Evolutionary conservation across 2,329 filamentous ascomycete genomes (phyloP).

Genomic region (Lecanicillium sp.): DNA sequence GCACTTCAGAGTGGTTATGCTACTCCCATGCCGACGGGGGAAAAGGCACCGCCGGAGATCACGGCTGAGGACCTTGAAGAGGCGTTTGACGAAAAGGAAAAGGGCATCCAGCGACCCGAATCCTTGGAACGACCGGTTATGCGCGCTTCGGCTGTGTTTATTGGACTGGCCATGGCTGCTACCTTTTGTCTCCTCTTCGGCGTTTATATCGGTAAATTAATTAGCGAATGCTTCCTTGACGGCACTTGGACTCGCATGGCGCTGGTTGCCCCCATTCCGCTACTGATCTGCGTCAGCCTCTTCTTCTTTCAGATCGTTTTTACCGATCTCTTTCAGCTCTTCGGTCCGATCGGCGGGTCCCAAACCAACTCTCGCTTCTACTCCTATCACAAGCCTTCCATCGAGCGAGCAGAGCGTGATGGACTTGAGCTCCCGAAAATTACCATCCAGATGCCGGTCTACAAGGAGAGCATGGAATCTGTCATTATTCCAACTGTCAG

Average conservation of each 20-base stretch:
- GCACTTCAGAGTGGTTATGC: slow-evolving; percentile 4
- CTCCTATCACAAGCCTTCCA: slow-evolving; percentile 28
- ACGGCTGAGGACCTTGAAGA: slow-evolving; percentile 15
- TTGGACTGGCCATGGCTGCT: slow-evolving; percentile 28
- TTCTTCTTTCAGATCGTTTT: slow-evolving; percentile 38
- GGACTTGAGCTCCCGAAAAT: slow-evolving; percentile 29
- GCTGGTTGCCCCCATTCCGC: slow-evolving; percentile 24
- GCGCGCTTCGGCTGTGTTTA: slow-evolving; percentile 27
- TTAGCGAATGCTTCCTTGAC: slow-evolving; percentile 30
- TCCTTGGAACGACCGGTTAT: slow-evolving; percentile 33
- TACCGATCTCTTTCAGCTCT: slow-evolving; percentile 32
- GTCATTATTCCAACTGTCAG: slow-evolving; percentile 42
- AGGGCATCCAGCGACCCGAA: slow-evolving; percentile 20
- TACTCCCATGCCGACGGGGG: slow-evolving; percentile 3
- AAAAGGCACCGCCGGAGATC: slow-evolving; percentile 11
- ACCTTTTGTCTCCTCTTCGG: slow-evolving; percentile 30
- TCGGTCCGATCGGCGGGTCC: slow-evolving; percentile 39
- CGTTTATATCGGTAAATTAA: slow-evolving; percentile 25
- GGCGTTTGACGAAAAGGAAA: slow-evolving; percentile 14
- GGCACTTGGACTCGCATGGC: slow-evolving; percentile 29
- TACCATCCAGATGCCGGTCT: slow-evolving; percentile 33
- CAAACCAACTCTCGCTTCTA: slow-evolving; percentile 37
- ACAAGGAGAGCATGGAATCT: slow-evolving; percentile 30
- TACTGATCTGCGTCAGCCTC: slow-evolving; percentile 24
- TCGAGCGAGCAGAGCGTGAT: slow-evolving; percentile 23